Conservation (phyloP, 1,284 basidiomycete genomes). For the Boletus smithii region DNA sequence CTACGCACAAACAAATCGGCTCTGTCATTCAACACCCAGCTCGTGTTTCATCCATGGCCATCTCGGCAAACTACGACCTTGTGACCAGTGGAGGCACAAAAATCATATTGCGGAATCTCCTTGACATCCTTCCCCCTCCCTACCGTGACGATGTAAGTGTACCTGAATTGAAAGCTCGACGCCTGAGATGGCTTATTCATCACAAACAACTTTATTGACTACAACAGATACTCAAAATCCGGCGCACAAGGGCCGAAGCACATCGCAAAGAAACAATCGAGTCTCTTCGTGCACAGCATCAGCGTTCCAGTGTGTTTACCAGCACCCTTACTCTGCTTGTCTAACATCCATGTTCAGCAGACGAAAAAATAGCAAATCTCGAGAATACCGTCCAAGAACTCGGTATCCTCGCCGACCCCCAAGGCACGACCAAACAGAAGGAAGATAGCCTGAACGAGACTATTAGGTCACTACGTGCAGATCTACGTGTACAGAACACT, state of each 20-base stretch:
- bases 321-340: background rate
- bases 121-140: background rate
- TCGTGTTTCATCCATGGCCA: background rate
- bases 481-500: too few relatives aligned
- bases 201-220: too few relatives aligned
- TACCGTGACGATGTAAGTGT: background rate
- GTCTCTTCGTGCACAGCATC: too few relatives aligned
- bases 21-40: background rate
- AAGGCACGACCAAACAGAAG: too few relatives aligned
- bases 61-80: background rate
- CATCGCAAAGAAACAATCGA: background rate
- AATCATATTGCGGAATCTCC: too few relatives aligned
- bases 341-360: constrained; percentile 1
- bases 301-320: background rate
- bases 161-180: too few relatives aligned
- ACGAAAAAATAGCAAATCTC: background rate
- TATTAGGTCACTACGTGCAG: too few relatives aligned
- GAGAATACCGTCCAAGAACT: background rate
- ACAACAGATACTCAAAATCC: background rate
- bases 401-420: background rate
- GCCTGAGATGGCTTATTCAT: too few relatives aligned
- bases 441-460: too few relatives aligned
- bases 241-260: background rate
- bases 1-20: background rate
- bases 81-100: background rate